Percentiles rank a stretch among this genome's conserved stretches.
These are phyloP conservation scores for Diospyros lotus DNA, from an alignment of 148 eudicot species.

Conservation along the genomic window DNA sequence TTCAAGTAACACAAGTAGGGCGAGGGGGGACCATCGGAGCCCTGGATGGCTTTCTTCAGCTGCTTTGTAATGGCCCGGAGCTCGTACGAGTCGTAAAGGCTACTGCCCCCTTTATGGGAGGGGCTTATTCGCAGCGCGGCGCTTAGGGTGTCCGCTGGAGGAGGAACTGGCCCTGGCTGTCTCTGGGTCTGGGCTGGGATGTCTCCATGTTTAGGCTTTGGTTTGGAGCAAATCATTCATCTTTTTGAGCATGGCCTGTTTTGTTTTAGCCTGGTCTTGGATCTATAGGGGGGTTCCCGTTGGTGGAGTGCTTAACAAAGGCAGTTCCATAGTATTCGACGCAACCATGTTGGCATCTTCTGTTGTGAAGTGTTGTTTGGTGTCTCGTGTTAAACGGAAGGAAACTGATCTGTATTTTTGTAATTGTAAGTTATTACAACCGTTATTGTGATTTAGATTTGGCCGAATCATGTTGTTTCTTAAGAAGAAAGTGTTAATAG, in stretches of 20 bases:
- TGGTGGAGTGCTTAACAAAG: neutral
- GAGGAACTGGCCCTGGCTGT: neutral
- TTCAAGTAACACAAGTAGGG: slow-evolving; percentile 21
- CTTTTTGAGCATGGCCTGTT: neutral
- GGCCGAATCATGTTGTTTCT: too few relatives aligned
- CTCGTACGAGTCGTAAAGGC: slow-evolving; percentile 31
- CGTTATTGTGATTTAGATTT: too few relatives aligned
- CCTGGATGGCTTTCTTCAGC: slow-evolving; percentile 33
- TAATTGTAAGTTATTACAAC: too few relatives aligned
- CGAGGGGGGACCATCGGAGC: slow-evolving; percentile 22
- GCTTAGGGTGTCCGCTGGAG: neutral
- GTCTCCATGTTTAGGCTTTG: neutral
- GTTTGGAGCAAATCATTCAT: neutral
- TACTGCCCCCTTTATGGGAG: slow-evolving; percentile 17
- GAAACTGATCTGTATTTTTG: too few relatives aligned
- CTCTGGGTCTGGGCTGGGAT: neutral
- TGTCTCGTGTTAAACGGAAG: too few relatives aligned
- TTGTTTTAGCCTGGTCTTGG: neutral
- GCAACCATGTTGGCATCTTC: neutral
- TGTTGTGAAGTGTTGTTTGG: neutral
- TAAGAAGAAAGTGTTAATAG: too few relatives aligned
- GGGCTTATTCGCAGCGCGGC: slow-evolving; percentile 19
- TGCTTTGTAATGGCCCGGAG: slow-evolving; percentile 38
- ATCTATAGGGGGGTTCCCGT: neutral
- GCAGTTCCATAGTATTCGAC: neutral